Percentiles rank a stretch among this genome's conserved stretches.
Evolutionary conservation across 1,139 yeast species (phyloP).

Genomic region (Sugiyamaella neomexicana): DNA sequence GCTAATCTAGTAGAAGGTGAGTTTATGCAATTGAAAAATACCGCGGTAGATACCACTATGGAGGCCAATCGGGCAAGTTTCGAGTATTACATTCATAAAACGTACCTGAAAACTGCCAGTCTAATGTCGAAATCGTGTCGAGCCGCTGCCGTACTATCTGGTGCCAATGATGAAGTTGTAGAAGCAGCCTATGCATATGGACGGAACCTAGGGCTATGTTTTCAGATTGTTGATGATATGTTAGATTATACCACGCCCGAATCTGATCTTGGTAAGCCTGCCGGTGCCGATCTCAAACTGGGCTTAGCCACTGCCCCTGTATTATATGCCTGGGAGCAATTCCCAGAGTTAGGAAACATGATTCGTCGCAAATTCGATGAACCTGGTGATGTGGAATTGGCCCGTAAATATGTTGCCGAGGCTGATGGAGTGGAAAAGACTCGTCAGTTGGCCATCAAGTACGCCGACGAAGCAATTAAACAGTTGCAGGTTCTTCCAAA

Average conservation of each 20-base stretch:
- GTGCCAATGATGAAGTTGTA: slow-evolving; percentile 69
- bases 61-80: slow-evolving; percentile 82
- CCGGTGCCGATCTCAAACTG: slow-evolving; percentile 89
- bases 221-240: slow-evolving; percentile 95
- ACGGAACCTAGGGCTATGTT: slow-evolving; percentile 87
- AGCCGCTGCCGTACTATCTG: slow-evolving; percentile 90
- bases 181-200: slow-evolving; percentile 92
- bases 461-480: slow-evolving; percentile 70
- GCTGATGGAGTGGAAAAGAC: slow-evolving; percentile 79
- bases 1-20: slow-evolving; percentile 98
- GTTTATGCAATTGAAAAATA: slow-evolving; percentile 95
- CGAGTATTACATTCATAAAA: slow-evolving; percentile 91
- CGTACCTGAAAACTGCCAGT: slow-evolving; percentile 92
- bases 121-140: slow-evolving; percentile 93
- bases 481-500: slow-evolving; percentile 74
- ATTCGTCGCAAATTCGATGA: slow-evolving; percentile 78
- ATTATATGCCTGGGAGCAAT: slow-evolving; percentile 87
- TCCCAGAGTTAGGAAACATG: slow-evolving; percentile 78
- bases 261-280: slow-evolving; percentile 84
- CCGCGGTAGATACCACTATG: slow-evolving; percentile 65
- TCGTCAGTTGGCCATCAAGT: slow-evolving; percentile 69
- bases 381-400: slow-evolving; percentile 80
- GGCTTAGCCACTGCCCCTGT: slow-evolving; percentile 98
- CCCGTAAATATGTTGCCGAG: slow-evolving; percentile 68
- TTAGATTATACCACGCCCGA: slow-evolving; percentile 89